These are phyloP conservation scores for Rugosomyces carneus DNA, from an alignment of 1,284 basidiomycete species.

Conservation along the genomic window DNA sequence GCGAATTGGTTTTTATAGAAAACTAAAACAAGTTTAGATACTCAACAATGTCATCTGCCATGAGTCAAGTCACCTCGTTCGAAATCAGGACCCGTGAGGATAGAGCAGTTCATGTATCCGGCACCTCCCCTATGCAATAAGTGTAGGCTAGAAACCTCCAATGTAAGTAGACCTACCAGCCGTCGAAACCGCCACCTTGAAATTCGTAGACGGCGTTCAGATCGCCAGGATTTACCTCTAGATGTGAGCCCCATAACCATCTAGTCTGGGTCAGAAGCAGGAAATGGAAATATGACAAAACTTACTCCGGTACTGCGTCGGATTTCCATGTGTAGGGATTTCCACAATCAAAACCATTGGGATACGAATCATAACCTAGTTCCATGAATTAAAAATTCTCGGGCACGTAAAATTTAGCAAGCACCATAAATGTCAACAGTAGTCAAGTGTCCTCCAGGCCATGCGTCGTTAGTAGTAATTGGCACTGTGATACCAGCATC, in stretches of 20 bases:
- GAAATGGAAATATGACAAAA: neutral
- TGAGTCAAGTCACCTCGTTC: conserved; percentile 29
- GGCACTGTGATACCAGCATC: conserved; percentile 40
- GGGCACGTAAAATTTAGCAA: neutral
- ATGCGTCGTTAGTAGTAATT: conserved; percentile 40
- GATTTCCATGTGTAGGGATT: conserved; percentile 41
- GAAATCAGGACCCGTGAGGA: conserved; percentile 35
- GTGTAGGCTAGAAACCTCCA: neutral
- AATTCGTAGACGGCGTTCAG: conserved; percentile 42
- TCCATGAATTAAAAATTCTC: neutral
- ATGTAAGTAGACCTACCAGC: conserved; percentile 31
- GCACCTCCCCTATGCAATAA: conserved; percentile 29
- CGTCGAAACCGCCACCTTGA: conserved; percentile 48
- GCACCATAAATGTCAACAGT: conserved; percentile 41
- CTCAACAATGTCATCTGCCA: neutral
- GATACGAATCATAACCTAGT: conserved; percentile 43
- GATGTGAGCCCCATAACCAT: conserved; percentile 34
- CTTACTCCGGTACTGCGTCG: conserved; percentile 37
- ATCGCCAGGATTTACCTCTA: conserved; percentile 30
- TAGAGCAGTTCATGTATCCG: conserved; percentile 32
- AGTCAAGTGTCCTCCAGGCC: conserved; percentile 37
- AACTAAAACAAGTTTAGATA: conserved; percentile 23
- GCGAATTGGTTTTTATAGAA: conserved; percentile 46
- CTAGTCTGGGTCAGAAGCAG: conserved; percentile 14
- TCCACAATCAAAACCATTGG: conserved; percentile 52